Evolutionary conservation across 1,139 yeast species (phyloP), one percentile per base, ranked within the genome.

Genomic region (Blastobotrys aristatus): DNA sequence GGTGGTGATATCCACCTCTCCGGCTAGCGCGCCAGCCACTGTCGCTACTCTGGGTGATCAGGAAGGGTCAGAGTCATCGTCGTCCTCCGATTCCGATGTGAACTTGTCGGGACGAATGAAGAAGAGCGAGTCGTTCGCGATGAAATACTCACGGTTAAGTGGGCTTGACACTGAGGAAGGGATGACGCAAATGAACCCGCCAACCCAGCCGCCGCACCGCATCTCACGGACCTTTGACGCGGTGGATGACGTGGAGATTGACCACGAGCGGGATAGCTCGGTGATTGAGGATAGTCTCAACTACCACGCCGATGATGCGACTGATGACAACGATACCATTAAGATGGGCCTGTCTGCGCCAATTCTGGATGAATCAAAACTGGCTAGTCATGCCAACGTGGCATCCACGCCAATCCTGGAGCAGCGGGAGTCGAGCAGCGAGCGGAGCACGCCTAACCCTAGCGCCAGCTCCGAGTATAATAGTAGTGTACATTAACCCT

Each of bases 111-210:
- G 27, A 6, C 10, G 8, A 6, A 6, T 21, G 20, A 4, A 8
- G 8, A 37, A 11, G 18, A 22, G 22, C 24, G 42, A 39, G 22
- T 16, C 29, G 6, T 39, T 39, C n/a, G 27, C 42, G 22, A 10
- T 18, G 16, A n/a, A 18, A 16, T 39, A 39, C 24, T 39, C 42
- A n/a, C 32, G 42, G 8, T 16, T 39, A 2, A 27, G 34, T 13
- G 42, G 42, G 10, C 16, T 39, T 2, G 16, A 5, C 5, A 13
- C 16, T 4, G 32, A 13, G 5, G 5, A 4, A 7, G 16, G 32
- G 5, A 24, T 24, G 27, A 5, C 27, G 27, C 5, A 6, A 6
- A 24, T 24, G 27, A 5, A 10, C 5, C 27, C 27, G 27, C 27
- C 27, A 10, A 6, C 27, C 8, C 10, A 5, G 27, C 10, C 27